These are phyloP conservation scores for Nectriaceae sp. DNA, from an alignment of 2,329 filamentous ascomycete genomes.

Conservation along the genomic window DNA sequence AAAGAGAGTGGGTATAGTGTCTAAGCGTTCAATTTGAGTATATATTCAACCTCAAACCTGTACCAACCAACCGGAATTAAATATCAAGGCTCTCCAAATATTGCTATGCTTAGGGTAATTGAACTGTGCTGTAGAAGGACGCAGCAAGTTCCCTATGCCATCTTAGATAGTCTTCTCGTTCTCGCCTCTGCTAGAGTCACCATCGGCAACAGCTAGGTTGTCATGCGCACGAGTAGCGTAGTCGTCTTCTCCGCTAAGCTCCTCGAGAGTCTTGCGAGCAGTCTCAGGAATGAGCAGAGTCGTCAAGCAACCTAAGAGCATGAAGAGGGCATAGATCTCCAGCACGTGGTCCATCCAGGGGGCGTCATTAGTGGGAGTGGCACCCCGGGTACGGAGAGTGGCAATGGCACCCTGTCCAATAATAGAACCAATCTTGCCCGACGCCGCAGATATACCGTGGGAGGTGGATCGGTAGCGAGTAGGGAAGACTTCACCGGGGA, in stretches of 20 bases:
- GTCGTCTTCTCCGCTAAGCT: conserved; percentile 48
- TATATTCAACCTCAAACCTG: neutral
- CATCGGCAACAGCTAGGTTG: conserved; percentile 7
- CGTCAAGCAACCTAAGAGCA: conserved; percentile 71
- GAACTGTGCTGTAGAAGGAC: neutral
- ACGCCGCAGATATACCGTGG: conserved; percentile 58
- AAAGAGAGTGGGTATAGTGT: neutral
- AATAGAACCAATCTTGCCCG: conserved; percentile 58
- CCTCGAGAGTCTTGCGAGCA: conserved; percentile 72
- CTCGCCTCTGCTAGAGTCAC: conserved; percentile 16
- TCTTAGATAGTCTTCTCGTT: conserved; percentile 16
- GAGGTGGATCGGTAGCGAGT: conserved; percentile 59
- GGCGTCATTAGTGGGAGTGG: conserved; percentile 35
- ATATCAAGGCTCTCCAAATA: neutral
- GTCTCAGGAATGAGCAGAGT: conserved; percentile 74
- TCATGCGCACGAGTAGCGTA: conserved; percentile 21
- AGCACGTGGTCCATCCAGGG: conserved; percentile 80
- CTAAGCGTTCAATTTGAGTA: neutral
- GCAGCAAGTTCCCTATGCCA: neutral
- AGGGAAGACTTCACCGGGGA: conserved; percentile 58
- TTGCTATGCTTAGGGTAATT: neutral
- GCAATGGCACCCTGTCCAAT: conserved; percentile 60
- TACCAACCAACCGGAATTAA: neutral
- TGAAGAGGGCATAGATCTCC: conserved; percentile 75
- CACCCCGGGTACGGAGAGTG: conserved; percentile 51